Evolutionary conservation across 169 alveolate genomes (phyloP), one percentile per base, ranked within the genome.

Genomic region (Plasmodium relictum): DNA sequence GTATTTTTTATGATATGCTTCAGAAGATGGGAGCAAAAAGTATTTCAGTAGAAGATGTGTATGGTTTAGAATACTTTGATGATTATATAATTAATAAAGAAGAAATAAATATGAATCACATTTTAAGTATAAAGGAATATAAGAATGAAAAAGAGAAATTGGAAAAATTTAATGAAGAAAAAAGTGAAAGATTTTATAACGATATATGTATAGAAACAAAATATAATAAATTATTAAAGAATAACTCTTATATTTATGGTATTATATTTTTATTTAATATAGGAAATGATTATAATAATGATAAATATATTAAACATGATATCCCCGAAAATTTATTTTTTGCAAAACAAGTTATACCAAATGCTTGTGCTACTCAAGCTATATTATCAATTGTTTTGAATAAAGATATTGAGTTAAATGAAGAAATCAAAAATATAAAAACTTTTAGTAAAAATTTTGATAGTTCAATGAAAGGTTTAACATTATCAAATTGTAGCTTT

Each of bases 341-440:
- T 92, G 98, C 98, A 10, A 95, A 95, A 42, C 95, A 97, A 92
- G 98, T 95, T 20, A 94, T 97, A 50, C 92, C 94, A 24, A 96
- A 97, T 92, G 99, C 99, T 39, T 97, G 99, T 87, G 99, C 99
- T 14, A 97, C 99, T 5, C 94, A 97, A 85, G 98, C 99, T 7
- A 94, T 97, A 72, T 89, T 96, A 20, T 94, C 98, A 0, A 91
- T 97, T 2, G 88, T 97, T 1, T 83, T 97, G 42, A 97, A 97
- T 76, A 88, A 95, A 42, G 65, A 63, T 65, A 68, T 76, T 9
- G 58, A 44, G 26, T 54, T 76, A 68, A 63, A 63, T 50, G 89
- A 62, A 88, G 52, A 94, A 96, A 58, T 89, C 96, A 54, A 97
- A 96, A 31, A 94, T 95, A 54, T 96, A 37, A 96, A 95, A 93